phyloP scores from a whole-genome alignment of 2,329 filamentous ascomycete species.

The Apiospora arundinis region DNA sequence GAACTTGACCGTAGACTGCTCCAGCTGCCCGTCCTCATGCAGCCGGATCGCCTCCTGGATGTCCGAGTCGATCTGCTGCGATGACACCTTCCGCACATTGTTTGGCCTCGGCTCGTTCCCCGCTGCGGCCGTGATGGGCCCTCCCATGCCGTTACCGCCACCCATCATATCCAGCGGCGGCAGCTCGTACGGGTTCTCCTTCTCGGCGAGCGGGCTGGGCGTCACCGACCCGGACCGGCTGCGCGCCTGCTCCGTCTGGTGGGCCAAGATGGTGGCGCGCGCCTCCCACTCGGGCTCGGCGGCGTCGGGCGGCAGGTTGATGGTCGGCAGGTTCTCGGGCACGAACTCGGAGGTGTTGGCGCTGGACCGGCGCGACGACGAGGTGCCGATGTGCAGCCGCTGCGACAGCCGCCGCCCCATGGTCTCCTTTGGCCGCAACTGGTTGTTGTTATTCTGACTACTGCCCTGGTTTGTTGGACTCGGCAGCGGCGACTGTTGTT shows the following conservation, averaged over 20 bases:
- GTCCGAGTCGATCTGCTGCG: conserved; percentile 66
- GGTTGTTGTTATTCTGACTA: not conserved
- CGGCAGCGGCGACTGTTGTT: conserved; percentile 63
- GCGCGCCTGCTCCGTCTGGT: conserved; percentile 58
- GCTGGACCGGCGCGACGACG: conserved; percentile 53
- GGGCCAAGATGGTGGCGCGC: conserved; percentile 86
- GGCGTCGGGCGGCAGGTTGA: conserved; percentile 54
- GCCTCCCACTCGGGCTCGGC: conserved; percentile 86
- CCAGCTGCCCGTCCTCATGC: conserved; percentile 84
- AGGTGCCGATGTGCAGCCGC: conserved; percentile 65
- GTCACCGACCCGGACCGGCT: conserved; percentile 43
- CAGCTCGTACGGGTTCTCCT: conserved; percentile 36
- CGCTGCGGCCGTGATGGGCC: not conserved
- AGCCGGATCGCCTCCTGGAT: conserved; percentile 96
- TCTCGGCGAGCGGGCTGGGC: conserved; percentile 36
- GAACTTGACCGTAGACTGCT: conserved; percentile 84
- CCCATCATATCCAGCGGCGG: not conserved
- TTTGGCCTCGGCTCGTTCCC: conserved; percentile 27
- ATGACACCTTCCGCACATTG: conserved; percentile 47
- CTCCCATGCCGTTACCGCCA: not conserved
- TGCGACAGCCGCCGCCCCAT: conserved; percentile 65
- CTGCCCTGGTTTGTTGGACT: conserved; percentile 54
- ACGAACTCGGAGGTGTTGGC: conserved; percentile 73
- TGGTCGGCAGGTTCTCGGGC: conserved; percentile 79
- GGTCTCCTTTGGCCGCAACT: not conserved